phyloP scores from a whole-genome alignment of 2,329 filamentous ascomycete species.

The Stylonectria norvegica region DNA sequence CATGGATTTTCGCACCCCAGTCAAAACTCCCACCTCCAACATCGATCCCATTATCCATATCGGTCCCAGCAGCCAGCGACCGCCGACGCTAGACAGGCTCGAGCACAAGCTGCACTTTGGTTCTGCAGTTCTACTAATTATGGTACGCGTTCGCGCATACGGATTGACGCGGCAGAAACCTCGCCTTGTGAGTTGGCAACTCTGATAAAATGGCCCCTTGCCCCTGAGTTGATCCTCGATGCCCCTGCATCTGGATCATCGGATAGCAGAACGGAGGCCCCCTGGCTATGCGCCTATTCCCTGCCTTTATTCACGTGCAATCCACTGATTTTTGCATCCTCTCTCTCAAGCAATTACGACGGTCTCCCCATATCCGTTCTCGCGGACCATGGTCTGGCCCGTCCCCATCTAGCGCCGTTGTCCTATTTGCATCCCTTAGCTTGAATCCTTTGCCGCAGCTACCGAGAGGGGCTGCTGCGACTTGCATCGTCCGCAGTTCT shows the following conservation, averaged over 20 bases:
- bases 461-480: slow-evolving; percentile 3
- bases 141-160: background rate
- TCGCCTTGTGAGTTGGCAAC: background rate
- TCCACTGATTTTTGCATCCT: background rate
- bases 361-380: background rate
- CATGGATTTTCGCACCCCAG: background rate
- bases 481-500: slow-evolving; percentile 1
- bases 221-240: background rate
- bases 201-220: background rate
- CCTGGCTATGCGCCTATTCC: too few species aligned
- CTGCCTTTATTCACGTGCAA: too few species aligned
- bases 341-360: background rate
- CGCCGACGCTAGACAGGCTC: background rate
- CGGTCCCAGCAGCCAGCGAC: background rate
- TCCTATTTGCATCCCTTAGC: background rate
- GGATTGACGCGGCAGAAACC: background rate
- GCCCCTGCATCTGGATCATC: too few species aligned
- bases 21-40: background rate
- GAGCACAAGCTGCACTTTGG: background rate
- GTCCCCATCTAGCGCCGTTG: background rate
- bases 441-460: slow-evolving; percentile 7
- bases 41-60: too few species aligned
- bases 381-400: background rate
- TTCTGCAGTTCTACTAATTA: too few species aligned
- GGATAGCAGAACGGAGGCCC: too few species aligned